Percentiles rank a stretch among this genome's conserved stretches.
Conservation (phyloP, 352 stramenopile genomes). For the Peronosclerospora sorghi region DNA sequence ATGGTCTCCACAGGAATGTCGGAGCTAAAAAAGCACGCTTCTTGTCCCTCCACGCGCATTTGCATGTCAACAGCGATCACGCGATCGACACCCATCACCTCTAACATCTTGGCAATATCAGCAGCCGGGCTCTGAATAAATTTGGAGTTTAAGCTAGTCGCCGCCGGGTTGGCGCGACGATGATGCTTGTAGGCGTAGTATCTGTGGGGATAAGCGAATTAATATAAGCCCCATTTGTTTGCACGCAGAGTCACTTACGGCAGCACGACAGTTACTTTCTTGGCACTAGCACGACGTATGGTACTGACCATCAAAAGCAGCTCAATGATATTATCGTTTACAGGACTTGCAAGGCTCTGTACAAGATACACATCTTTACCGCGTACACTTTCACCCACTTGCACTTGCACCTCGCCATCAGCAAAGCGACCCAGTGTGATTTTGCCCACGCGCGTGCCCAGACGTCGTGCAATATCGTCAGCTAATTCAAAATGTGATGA, state of each 20-base stretch:
- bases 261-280: slow-evolving; percentile 90
- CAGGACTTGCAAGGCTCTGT: slow-evolving; percentile 84
- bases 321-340: slow-evolving; percentile 94
- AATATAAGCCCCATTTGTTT: slow-evolving; percentile 2
- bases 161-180: slow-evolving; percentile 71
- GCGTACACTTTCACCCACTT: slow-evolving; percentile 87
- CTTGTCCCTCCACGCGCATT: slow-evolving; percentile 80
- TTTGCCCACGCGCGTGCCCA: slow-evolving; percentile 82
- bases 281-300: slow-evolving; percentile 87
- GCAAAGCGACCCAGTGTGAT: slow-evolving; percentile 86
- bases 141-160: slow-evolving; percentile 86
- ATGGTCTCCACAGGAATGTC: slow-evolving; percentile 87
- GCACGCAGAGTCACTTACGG: slow-evolving; percentile 41
- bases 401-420: slow-evolving; percentile 88
- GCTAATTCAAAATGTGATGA: slow-evolving; percentile 86
- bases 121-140: slow-evolving; percentile 84
- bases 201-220: slow-evolving; percentile 12
- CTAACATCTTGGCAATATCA: slow-evolving; percentile 88
- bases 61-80: slow-evolving; percentile 91
- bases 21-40: slow-evolving; percentile 88
- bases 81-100: slow-evolving; percentile 90
- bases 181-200: slow-evolving; percentile 92
- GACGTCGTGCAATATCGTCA: slow-evolving; percentile 80
- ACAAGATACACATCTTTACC: slow-evolving; percentile 93
- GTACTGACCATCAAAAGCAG: slow-evolving; percentile 91